phyloP scores from a whole-genome alignment of 2,329 filamentous ascomycete genomes.

The Aspergillus aculeatinus region DNA sequence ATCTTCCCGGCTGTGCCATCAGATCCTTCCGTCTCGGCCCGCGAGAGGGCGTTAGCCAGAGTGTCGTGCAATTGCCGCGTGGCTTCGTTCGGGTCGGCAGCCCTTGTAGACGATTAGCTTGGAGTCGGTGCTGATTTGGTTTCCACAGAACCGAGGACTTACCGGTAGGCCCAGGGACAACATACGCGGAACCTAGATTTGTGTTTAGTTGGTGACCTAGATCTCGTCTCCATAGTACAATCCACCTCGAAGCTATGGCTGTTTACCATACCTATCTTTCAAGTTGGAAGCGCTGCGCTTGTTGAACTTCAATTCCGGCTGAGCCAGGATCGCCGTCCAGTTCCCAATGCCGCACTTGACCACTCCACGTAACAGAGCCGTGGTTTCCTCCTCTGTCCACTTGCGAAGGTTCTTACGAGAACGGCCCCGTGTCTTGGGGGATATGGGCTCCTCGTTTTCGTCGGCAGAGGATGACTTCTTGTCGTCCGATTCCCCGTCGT shows the following conservation, averaged over 20 bases:
- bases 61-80: slow-evolving; percentile 38
- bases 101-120: slow-evolving; percentile 18
- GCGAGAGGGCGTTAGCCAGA: slow-evolving; percentile 34
- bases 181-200: slow-evolving; percentile 52
- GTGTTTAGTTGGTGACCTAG: slow-evolving; percentile 7
- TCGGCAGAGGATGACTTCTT: slow-evolving; percentile 6
- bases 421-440: slow-evolving; percentile 37
- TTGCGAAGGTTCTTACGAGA: slow-evolving; percentile 51
- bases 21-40: slow-evolving; percentile 30
- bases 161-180: slow-evolving; percentile 50
- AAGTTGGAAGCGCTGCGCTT: slow-evolving; percentile 61
- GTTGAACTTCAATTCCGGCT: slow-evolving; percentile 57
- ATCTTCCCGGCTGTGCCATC: slow-evolving; percentile 25
- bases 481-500: background rate
- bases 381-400: slow-evolving; percentile 64
- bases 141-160: slow-evolving; percentile 11
- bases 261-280: slow-evolving; percentile 54
- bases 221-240: background rate
- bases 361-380: slow-evolving; percentile 58
- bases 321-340: slow-evolving; percentile 63
- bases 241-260: background rate
- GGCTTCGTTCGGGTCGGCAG: slow-evolving; percentile 39
- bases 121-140: background rate
- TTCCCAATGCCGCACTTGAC: slow-evolving; percentile 62
- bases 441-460: slow-evolving; percentile 26